Evolutionary conservation across 78 protist species (phyloP), one percentile per base, ranked within the genome.

Genomic region (Polysphondylium violaceum): DNA sequence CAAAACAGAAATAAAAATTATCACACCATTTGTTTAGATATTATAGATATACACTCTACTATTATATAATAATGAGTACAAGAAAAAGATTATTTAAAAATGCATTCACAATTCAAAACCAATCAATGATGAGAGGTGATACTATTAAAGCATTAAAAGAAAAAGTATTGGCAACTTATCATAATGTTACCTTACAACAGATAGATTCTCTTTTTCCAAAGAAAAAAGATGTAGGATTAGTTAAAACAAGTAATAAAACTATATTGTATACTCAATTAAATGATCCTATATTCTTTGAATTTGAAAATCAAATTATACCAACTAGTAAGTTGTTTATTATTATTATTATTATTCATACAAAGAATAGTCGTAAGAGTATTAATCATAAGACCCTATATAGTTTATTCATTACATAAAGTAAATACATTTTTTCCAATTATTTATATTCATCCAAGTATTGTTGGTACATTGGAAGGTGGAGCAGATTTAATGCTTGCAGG

Each of bases 401-500:
- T 81, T 55, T 81, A 81, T 41, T 27, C 71, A 55, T 40, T 81
- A 36, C 27, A 19, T n/a, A 65, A 68, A 40, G 23, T 81, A 55
- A 76, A 76, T 21, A 38, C 47, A 36, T 40, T 81, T n/a, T 81
- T 81, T 29, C 27, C 77, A 31, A 58, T 12, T 19, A 16, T 81
- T 25, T 27, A 51, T 31, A 68, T 81, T n/a, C 43, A 81, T 56
- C 72, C 89, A 38, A 38, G 27, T 2, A 77, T 81, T 1, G 64
- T 65, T 19, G 43, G 55, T 1, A 68, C 64, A n/a, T 35, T 81
- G 14, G 38, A 55, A 3, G 14, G 35, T 36, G 89, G 89, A 25
- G 89, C 89, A 23, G 89, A 81, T 55, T 68, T 81, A 47, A 81
- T 81, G 89, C 55, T 81, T 41, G 67, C 44, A 55, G 89, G 89